Base-by-base conservation (phyloP, 2,329 filamentous ascomycete genomes). In the Pleurostoma richardsiae region DNA sequence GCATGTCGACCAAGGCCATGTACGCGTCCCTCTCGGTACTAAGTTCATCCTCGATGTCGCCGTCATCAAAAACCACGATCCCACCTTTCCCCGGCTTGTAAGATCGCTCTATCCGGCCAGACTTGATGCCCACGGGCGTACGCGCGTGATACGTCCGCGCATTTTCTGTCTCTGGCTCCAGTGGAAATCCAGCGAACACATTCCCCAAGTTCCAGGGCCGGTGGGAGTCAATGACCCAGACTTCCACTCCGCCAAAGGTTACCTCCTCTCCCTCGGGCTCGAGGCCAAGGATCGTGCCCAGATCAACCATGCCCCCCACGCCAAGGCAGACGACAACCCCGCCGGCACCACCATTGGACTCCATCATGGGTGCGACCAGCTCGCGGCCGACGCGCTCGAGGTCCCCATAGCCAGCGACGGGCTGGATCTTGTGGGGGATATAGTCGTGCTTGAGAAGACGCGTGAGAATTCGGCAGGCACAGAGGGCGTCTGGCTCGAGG, bases 381-480 rank as follows among this genome's bases (percentile, higher is more conserved):
- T 91, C 83, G 59, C 81, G 79, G 41, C 91, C 91, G 27, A 86
- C 86, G 56, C 82, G 84, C 60, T 88, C 79, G 41, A 99, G 80
- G 64, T 97, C 94, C 54, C 82, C 85, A 81, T 96, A 97, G 46
- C 94, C 94, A 26, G 89, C 83, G 46, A 99, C 86, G 1, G 94
- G 94, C 60, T 96, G 89, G 60, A 97, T 96, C 69, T 96, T 97
- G 72, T 97, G 92, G 10, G 87, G 88, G 56, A 99, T 95, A 63
- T 95, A 97, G 73, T 99, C 94, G 75, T 92, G 87, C 70, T 95
- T 96, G 50, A 99, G 77, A n/a, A 99, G 78, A 43, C 86, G 80
- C 3, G 92, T 95, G 42, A 99, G 82, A 51, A 99, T 96, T 51
- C 91, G 90, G 65, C 90, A 95, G 52, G 91, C 94, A 68, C 92